Evolutionary conservation across 2,329 filamentous ascomycete genomes (phyloP).

Genomic region (Neofusicoccum parvum): DNA sequence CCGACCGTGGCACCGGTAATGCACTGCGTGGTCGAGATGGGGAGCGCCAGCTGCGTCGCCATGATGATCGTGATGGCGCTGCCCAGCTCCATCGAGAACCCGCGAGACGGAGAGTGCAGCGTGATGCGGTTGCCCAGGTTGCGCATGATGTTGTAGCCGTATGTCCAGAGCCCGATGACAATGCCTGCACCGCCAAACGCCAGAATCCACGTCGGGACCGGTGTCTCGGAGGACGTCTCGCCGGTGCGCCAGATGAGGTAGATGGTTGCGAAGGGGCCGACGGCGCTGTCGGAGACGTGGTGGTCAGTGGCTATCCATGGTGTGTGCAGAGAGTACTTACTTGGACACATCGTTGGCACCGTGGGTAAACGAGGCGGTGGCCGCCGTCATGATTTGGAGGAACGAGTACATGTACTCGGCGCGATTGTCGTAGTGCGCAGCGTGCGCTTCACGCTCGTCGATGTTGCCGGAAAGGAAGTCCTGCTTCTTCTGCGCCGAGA

Average conservation of each 20-base stretch:
- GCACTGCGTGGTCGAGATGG: constrained; percentile 67
- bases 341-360: constrained; percentile 64
- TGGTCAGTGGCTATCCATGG: constrained; percentile 22
- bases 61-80: constrained; percentile 65
- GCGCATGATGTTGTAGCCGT: constrained; percentile 67
- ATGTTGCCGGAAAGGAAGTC: constrained; percentile 56
- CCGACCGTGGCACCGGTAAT: constrained; percentile 59
- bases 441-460: constrained; percentile 58
- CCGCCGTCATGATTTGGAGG: constrained; percentile 53
- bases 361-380: constrained; percentile 73
- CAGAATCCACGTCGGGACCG: constrained; percentile 64
- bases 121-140: constrained; percentile 65
- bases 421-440: constrained; percentile 63
- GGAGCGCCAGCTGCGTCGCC: constrained; percentile 59
- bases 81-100: constrained; percentile 44
- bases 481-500: constrained; percentile 44
- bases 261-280: constrained; percentile 65
- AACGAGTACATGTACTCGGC: constrained; percentile 66
- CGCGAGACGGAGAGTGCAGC: constrained; percentile 62
- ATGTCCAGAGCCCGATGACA: constrained; percentile 61
- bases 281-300: constrained; percentile 32
- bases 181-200: constrained; percentile 56
- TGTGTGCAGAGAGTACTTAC: constrained; percentile 47
- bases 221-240: constrained; percentile 46
- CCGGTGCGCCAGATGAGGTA: constrained; percentile 62